These are phyloP conservation scores for Paraconiothyrium brasiliense DNA, from an alignment of 2,329 filamentous ascomycete species.

Conservation along the genomic window DNA sequence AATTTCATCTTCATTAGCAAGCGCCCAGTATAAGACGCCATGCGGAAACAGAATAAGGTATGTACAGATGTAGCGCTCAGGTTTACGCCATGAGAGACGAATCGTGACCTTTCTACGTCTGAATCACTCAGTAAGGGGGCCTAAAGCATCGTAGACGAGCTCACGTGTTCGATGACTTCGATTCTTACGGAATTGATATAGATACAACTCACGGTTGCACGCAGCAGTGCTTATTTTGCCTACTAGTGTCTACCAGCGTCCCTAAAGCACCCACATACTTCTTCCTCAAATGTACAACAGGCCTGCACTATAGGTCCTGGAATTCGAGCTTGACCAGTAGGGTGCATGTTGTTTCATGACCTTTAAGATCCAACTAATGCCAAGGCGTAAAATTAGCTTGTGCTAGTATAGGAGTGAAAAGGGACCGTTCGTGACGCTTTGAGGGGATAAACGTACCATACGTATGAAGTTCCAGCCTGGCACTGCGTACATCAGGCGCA, in stretches of 20 bases:
- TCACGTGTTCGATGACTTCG: no score
- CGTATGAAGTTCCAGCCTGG: slow-evolving; percentile 71
- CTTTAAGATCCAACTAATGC: slow-evolving; percentile 65
- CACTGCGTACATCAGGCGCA: slow-evolving; percentile 66
- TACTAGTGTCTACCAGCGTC: not conserved
- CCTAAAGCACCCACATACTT: not conserved
- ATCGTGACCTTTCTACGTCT: no score
- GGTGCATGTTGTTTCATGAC: slow-evolving; percentile 69
- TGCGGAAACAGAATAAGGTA: no score
- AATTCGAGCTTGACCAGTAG: slow-evolving; percentile 70
- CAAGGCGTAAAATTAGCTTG: not conserved
- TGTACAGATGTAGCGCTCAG: no score
- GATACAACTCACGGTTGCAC: not conserved
- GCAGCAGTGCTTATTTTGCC: not conserved
- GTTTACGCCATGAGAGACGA: no score
- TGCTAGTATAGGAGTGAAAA: not conserved
- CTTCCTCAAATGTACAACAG: not conserved
- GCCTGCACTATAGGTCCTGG: slow-evolving; percentile 29
- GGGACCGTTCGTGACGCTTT: no score
- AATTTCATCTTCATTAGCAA: slow-evolving; percentile 3
- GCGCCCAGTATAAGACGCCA: not conserved
- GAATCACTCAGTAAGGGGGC: no score
- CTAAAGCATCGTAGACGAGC: no score
- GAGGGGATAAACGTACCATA: slow-evolving; percentile 51
- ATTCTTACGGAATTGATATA: not conserved